Evolutionary conservation across 305 asterid genomes (phyloP).

Genomic region (Fraxinus baroniana): DNA sequence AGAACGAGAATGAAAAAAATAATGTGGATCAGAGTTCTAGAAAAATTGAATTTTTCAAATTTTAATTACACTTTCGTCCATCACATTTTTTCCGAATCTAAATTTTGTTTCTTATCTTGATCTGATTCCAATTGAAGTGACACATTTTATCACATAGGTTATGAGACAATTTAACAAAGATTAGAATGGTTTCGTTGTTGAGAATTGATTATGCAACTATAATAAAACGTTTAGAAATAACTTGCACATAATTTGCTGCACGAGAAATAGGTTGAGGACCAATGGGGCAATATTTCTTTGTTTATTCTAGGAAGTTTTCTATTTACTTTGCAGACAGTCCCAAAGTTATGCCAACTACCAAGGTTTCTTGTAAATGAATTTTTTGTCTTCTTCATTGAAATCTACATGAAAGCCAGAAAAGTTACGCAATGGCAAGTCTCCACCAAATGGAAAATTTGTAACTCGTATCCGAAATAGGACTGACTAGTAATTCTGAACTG

Average conservation of each 20-base stretch:
- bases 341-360: constrained; percentile 1
- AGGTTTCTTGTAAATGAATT: neutral
- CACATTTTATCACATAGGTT: neutral
- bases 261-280: neutral
- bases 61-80: neutral
- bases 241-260: neutral
- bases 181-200: neutral
- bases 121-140: neutral
- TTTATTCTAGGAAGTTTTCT: neutral
- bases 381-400: neutral
- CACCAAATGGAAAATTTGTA: neutral
- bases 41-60: neutral
- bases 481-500: neutral
- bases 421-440: neutral
- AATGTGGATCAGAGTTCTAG: neutral
- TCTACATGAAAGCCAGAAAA: neutral
- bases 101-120: neutral
- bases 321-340: neutral
- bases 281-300: neutral
- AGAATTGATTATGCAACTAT: neutral
- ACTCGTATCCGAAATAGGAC: neutral
- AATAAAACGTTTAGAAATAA: neutral
- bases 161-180: neutral
- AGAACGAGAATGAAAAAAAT: too few relatives aligned
- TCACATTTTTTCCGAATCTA: neutral